Evolutionary conservation across 2,329 filamentous ascomycete genomes (phyloP).

Genomic region (Aspergillus amoenus): DNA sequence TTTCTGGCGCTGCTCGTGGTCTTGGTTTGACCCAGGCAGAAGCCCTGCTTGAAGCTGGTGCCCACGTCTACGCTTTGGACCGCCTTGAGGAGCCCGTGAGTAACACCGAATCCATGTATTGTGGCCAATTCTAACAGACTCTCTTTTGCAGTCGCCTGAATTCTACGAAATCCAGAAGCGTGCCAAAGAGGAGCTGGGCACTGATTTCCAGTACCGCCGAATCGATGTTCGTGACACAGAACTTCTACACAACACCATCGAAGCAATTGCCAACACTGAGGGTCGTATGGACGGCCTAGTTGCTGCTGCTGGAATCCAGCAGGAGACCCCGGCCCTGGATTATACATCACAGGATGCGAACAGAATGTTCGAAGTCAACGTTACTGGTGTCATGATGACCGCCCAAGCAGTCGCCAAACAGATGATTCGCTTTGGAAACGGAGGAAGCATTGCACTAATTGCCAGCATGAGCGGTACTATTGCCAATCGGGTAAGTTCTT

Average conservation of each 20-base stretch:
- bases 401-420: slow-evolving; percentile 63
- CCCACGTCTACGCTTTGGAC: slow-evolving; percentile 53
- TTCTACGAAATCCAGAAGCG: slow-evolving; percentile 66
- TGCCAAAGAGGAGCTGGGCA: slow-evolving; percentile 64
- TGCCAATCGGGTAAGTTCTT: slow-evolving; percentile 47
- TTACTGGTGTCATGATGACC: slow-evolving; percentile 64
- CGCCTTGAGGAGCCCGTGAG: slow-evolving; percentile 41
- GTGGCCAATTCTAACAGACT: background rate
- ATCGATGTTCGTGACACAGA: slow-evolving; percentile 76
- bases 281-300: slow-evolving; percentile 78
- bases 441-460: slow-evolving; percentile 63
- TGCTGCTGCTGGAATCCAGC: slow-evolving; percentile 70
- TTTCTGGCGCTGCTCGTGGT: slow-evolving; percentile 70
- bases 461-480: slow-evolving; percentile 63
- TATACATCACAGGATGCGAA: slow-evolving; percentile 65
- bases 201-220: slow-evolving; percentile 70
- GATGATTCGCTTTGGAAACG: slow-evolving; percentile 61
- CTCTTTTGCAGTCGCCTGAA: slow-evolving; percentile 46
- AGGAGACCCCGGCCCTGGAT: slow-evolving; percentile 79
- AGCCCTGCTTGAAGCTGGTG: slow-evolving; percentile 72
- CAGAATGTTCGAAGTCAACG: slow-evolving; percentile 62
- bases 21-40: slow-evolving; percentile 74
- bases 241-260: slow-evolving; percentile 65
- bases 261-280: slow-evolving; percentile 66
- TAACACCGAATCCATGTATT: background rate